Evolutionary conservation across 2,329 filamentous ascomycete species (phyloP).

Genomic region (Juglanconis sp.): DNA sequence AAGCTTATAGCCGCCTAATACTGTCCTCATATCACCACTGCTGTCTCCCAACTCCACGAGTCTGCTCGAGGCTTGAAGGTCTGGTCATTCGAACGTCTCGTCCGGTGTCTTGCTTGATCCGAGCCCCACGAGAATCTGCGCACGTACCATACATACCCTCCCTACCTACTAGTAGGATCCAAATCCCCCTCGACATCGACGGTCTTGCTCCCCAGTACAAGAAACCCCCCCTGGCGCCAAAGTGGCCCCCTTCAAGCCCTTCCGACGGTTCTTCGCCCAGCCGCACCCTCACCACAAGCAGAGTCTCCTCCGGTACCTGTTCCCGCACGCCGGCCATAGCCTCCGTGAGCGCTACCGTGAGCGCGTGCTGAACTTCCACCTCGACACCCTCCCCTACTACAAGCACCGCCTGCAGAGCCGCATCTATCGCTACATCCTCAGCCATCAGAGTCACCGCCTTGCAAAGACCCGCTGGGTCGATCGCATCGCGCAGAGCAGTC

Average conservation of each 20-base stretch:
- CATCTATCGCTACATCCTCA: slow-evolving; percentile 71
- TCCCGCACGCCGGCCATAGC: slow-evolving; percentile 49
- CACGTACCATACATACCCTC: neutral
- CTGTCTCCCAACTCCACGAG: neutral
- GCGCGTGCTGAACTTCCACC: slow-evolving; percentile 65
- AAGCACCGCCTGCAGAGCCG: slow-evolving; percentile 70
- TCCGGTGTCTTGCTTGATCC: neutral
- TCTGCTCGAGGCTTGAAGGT: neutral
- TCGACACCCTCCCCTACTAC: slow-evolving; percentile 70
- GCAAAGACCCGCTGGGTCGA: slow-evolving; percentile 47
- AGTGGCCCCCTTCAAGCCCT: slow-evolving; percentile 44
- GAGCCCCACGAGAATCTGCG: neutral
- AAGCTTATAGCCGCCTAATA: neutral
- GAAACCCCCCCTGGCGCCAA: slow-evolving; percentile 23
- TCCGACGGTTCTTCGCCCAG: slow-evolving; percentile 30
- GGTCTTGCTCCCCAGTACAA: neutral
- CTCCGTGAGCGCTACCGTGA: slow-evolving; percentile 61
- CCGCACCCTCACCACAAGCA: slow-evolving; percentile 40
- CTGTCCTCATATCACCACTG: neutral
- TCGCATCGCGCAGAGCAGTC: slow-evolving; percentile 35
- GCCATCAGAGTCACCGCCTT: slow-evolving; percentile 55
- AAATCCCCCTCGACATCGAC: neutral
- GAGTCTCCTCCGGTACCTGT: slow-evolving; percentile 62
- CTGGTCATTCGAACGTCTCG: neutral
- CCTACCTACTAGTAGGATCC: no score